Percentiles rank a stretch among this genome's conserved stretches.
phyloP scores from a whole-genome alignment of 164 flowering plant genomes.

The Stephania japonica region DNA sequence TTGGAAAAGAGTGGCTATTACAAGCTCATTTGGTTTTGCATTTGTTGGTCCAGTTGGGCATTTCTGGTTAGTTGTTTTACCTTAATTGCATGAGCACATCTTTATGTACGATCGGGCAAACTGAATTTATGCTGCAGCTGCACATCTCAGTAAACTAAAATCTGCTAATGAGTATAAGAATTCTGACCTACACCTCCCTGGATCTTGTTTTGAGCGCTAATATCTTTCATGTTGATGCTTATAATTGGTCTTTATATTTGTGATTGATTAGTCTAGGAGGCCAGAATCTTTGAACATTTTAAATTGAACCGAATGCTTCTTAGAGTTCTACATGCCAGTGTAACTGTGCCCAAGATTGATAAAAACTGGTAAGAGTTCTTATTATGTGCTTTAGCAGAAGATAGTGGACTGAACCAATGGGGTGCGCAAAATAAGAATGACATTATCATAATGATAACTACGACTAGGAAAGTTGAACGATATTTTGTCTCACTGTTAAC shows the following conservation, averaged over 20 bases:
- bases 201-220: not conserved
- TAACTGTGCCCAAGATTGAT: not conserved
- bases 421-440: too few species aligned
- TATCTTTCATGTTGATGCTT: not conserved
- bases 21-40: conserved; percentile 79
- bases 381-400: too few species aligned
- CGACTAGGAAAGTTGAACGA: too few species aligned
- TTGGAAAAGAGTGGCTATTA: conserved; percentile 79
- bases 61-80: conserved; percentile 53
- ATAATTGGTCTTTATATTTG: not conserved
- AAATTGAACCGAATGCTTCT: not conserved
- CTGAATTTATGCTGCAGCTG: not conserved
- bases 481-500: too few species aligned
- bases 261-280: not conserved
- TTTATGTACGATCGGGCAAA: not conserved
- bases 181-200: not conserved
- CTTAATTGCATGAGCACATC: not conserved
- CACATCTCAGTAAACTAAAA: not conserved
- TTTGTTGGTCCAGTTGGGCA: conserved; percentile 96
- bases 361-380: too few species aligned
- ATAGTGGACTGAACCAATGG: too few species aligned
- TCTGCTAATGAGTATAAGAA: not conserved
- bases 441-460: too few species aligned
- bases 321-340: not conserved
- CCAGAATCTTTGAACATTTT: not conserved